phyloP scores from a whole-genome alignment of 352 stramenopile species.

The Globisporangium radiosum region DNA sequence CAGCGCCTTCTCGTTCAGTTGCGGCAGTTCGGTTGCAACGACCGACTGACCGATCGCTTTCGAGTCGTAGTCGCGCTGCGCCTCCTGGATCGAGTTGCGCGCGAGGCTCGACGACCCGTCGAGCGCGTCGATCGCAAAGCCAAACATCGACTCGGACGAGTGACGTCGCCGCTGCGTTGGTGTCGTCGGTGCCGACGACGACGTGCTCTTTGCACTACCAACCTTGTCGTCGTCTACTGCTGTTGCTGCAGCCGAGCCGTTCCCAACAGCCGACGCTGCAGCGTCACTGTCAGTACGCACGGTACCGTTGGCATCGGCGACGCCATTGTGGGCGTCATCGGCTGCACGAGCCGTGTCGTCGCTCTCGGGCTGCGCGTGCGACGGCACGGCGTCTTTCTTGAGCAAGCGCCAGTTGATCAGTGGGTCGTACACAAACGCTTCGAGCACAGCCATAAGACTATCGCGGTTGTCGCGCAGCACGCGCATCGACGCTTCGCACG shows the following conservation, averaged over 20 bases:
- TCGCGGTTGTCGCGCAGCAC: conserved; percentile 98
- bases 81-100: conserved; percentile 61
- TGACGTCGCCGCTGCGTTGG: conserved; percentile 43
- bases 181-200: conserved; percentile 21
- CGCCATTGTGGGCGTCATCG: conserved; percentile 4
- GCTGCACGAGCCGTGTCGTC: conserved; percentile 14
- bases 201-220: conserved; percentile 56
- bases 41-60: conserved; percentile 52
- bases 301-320: not conserved
- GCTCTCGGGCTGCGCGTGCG: conserved; percentile 67
- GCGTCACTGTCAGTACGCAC: too few relatives aligned
- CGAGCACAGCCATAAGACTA: conserved; percentile 98
- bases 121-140: conserved; percentile 54
- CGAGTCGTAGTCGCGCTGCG: conserved; percentile 43
- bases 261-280: too few relatives aligned
- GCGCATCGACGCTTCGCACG: conserved; percentile 97
- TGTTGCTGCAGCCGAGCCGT: not conserved
- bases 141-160: conserved; percentile 62
- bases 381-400: conserved; percentile 75
- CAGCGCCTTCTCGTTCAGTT: conserved; percentile 89
- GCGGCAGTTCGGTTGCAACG: conserved; percentile 53
- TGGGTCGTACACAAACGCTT: conserved; percentile 99
- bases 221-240: conserved; percentile 25
- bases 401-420: conserved; percentile 98
- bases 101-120: conserved; percentile 40